A percentile compares a stretch with the other conserved stretches of the same genome.
phyloP scores from a whole-genome alignment of 2,329 filamentous ascomycete species.

The Zymoseptoria tritici region DNA sequence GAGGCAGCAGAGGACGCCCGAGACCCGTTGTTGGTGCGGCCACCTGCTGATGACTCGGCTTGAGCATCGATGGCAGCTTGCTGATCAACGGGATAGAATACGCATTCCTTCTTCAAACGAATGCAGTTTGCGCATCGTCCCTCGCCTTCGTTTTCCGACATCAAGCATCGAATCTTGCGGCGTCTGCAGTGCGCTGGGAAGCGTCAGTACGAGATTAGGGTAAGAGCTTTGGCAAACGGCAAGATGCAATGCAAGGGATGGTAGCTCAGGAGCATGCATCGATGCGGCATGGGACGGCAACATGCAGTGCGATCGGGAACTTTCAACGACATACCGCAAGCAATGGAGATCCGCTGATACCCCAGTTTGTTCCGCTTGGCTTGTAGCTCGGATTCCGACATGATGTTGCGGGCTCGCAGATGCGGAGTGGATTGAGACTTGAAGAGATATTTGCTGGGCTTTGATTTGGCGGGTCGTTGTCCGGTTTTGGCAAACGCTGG shows the following conservation, averaged over 20 bases:
- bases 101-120: conserved; percentile 87
- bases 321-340: conserved; percentile 67
- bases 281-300: conserved; percentile 2
- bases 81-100: conserved; percentile 76
- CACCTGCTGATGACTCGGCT: conserved; percentile 13
- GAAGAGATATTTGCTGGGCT: conserved; percentile 35
- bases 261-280: conserved; percentile 4
- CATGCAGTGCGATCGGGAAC: not conserved
- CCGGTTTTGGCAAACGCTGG: conserved; percentile 25
- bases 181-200: conserved; percentile 75
- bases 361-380: conserved; percentile 85
- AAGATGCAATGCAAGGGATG: conserved; percentile 6
- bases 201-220: conserved; percentile 11
- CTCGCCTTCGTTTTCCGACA: conserved; percentile 63
- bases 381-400: conserved; percentile 46
- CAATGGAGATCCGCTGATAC: conserved; percentile 90
- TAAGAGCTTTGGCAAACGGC: conserved; percentile 4
- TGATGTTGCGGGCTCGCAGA: conserved; percentile 35
- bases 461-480: conserved; percentile 34
- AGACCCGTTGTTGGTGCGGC: not conserved
- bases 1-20: not conserved
- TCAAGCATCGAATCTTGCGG: conserved; percentile 86
- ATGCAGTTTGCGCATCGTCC: conserved; percentile 88
- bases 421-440: conserved; percentile 40
- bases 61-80: conserved; percentile 22